Evolutionary conservation across 148 eudicot genomes (phyloP).

Genomic region (Suaeda aralocaspica): DNA sequence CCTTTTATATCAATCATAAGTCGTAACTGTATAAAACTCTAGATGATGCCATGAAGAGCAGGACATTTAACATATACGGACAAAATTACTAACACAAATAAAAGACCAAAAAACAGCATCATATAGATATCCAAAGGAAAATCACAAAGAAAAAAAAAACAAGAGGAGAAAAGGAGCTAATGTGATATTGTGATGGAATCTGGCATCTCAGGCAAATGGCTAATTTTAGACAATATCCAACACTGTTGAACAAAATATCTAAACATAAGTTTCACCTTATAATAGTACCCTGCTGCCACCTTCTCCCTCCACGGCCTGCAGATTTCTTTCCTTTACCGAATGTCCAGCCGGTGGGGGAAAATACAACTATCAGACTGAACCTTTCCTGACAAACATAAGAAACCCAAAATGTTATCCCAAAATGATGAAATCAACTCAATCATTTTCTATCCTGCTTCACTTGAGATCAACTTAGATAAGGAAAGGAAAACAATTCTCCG

Average conservation of each 20-base stretch:
- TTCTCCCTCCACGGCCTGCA: conserved; percentile 77
- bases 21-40: too few species aligned
- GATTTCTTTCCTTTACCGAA: conserved; percentile 84
- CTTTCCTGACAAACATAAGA: conserved; percentile 44
- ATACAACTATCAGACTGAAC: conserved; percentile 76
- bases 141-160: too few species aligned
- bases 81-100: too few species aligned
- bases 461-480: not conserved
- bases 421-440: not conserved
- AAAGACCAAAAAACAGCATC: too few species aligned
- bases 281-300: conserved; percentile 93
- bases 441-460: not conserved
- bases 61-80: too few species aligned
- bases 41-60: too few species aligned
- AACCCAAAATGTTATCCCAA: conserved; percentile 11
- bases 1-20: too few species aligned
- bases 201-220: not conserved
- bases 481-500: not conserved
- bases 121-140: too few species aligned
- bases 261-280: conserved; percentile 52
- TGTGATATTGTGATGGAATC: not conserved
- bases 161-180: not conserved
- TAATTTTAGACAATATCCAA: not conserved
- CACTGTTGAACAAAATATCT: not conserved
- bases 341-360: conserved; percentile 96